These are phyloP conservation scores for Ganoderma resinaceum DNA, from an alignment of 1,284 basidiomycete genomes.

Conservation along the genomic window DNA sequence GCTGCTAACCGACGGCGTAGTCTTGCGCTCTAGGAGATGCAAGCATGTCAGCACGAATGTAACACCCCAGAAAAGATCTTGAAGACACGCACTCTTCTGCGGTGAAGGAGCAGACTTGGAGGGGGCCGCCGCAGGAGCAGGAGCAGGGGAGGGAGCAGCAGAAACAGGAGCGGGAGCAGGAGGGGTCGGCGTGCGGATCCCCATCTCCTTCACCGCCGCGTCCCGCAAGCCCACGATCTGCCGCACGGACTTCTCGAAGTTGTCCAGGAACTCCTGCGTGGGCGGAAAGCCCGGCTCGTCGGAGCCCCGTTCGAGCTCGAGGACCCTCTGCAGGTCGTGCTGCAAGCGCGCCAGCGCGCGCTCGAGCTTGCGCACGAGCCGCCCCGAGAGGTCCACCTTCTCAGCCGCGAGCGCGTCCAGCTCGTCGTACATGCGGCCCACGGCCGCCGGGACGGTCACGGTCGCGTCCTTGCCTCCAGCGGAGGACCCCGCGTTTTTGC, in stretches of 20 bases:
- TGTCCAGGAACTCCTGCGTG: constrained; percentile 33
- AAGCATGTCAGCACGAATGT: background rate
- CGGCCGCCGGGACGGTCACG: constrained; percentile 52
- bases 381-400: constrained; percentile 60
- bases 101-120: constrained; percentile 27
- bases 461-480: constrained; percentile 44
- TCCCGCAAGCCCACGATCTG: constrained; percentile 56
- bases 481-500: constrained; percentile 44
- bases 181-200: constrained; percentile 4
- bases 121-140: background rate
- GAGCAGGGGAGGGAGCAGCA: no score
- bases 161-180: no score
- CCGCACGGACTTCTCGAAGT: constrained; percentile 48
- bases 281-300: constrained; percentile 47
- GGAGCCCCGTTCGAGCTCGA: constrained; percentile 64
- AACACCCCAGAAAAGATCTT: background rate
- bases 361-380: constrained; percentile 57
- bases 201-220: constrained; percentile 42
- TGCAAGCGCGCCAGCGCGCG: constrained; percentile 63
- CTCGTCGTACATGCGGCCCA: constrained; percentile 56
- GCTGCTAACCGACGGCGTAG: constrained; percentile 34
- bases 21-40: constrained; percentile 12
- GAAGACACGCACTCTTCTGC: constrained; percentile 39
- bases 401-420: constrained; percentile 60
- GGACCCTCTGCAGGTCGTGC: constrained; percentile 59